phyloP scores from a whole-genome alignment of 768 basidiomycete genomes.

The Termitomyces sp. region DNA sequence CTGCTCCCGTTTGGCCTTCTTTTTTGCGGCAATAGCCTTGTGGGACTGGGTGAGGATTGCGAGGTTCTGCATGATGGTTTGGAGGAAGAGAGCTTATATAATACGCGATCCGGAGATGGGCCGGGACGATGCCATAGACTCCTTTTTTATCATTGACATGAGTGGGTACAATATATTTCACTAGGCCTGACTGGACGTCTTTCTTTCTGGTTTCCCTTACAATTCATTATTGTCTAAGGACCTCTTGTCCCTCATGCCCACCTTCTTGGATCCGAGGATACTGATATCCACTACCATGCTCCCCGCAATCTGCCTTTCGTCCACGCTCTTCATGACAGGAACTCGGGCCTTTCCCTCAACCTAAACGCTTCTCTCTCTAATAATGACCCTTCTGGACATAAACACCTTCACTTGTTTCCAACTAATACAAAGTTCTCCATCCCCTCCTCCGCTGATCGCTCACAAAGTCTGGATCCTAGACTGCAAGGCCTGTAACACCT shows the following conservation, averaged over 20 bases:
- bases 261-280: conserved; percentile 13
- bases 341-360: conserved; percentile 8
- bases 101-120: conserved; percentile 14
- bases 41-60: conserved; percentile 61
- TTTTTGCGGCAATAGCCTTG: conserved; percentile 62
- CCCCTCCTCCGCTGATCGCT: conserved; percentile 39
- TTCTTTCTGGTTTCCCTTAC: background rate
- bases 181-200: conserved; percentile 7
- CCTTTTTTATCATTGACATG: too few species aligned
- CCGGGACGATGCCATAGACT: too few species aligned
- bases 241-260: background rate
- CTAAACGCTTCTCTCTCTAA: conserved; percentile 6
- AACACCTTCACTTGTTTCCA: conserved; percentile 27
- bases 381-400: conserved; percentile 29
- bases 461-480: conserved; percentile 83
- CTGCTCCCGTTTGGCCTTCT: conserved; percentile 60
- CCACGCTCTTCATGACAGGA: conserved; percentile 20
- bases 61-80: conserved; percentile 30
- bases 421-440: conserved; percentile 22
- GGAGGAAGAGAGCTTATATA: conserved; percentile 11
- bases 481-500: conserved; percentile 69
- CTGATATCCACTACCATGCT: conserved; percentile 7
- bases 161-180: too few species aligned
- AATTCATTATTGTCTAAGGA: conserved; percentile 5
- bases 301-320: conserved; percentile 15